Base-by-base conservation (phyloP, 345 rosid genomes). In the Camelina sativa region DNA sequence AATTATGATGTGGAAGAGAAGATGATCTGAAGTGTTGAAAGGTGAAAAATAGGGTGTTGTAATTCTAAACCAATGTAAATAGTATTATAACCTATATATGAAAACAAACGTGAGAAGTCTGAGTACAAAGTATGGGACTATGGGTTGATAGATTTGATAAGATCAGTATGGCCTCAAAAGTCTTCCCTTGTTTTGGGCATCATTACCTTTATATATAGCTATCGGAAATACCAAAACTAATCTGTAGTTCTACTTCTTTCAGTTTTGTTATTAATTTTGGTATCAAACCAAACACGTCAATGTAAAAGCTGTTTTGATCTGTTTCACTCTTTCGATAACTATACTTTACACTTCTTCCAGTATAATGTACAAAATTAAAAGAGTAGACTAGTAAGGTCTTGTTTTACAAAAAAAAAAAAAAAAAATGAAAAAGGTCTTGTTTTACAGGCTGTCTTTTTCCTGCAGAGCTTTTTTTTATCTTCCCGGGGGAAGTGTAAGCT, bases 141-240 rank as follows among this genome's bases (percentile, higher is more conserved):
- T 41, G 67, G 51, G 66, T 62, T 62, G 35, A 41, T 43, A n/a
- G 67, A 62, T 41, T 62, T 41, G 50, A 62, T 62, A 22, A 38
- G 65, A 40, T 59, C 37, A 16, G 8, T 25, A 25, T 20, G 32
- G 22, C 1, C 17, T 40, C 34, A 61, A 22, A 61, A 61, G 65
- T 40, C 34, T 23, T 40, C 32, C 19, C 5, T 61, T 61, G 50
- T 20, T 61, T 35, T 20, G 50, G 65, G 65, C 51, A 62, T 41
- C 67, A 62, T 62, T 41, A 43, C 52, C 19, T 62, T 62, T 41
- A 15, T 2, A 22, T 40, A 3, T 8, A 41, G 44, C 20, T 8
- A 23, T 41, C 4, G 37, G 13, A 6, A 20, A 40, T 6, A 38
- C 17, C 15, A 56, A 4, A 11, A 11, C 6, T 7, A 38, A 61